These are phyloP conservation scores for Pythium folliculosum DNA, from an alignment of 352 stramenopile genomes.

Conservation along the genomic window DNA sequence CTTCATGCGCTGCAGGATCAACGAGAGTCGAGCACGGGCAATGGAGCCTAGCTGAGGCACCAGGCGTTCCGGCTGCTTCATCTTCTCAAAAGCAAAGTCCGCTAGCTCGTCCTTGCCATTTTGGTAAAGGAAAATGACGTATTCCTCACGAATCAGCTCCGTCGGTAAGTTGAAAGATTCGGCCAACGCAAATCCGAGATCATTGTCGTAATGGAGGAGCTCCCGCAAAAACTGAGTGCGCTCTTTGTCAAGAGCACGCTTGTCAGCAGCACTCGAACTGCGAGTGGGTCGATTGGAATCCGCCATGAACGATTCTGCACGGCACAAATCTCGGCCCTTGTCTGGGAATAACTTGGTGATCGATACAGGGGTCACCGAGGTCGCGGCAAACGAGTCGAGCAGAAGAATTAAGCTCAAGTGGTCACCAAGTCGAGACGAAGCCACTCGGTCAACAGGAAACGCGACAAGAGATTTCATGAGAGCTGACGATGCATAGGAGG, in stretches of 20 bases:
- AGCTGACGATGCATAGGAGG: constrained; percentile 43
- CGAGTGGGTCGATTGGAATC: background rate
- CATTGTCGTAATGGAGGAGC: constrained; percentile 67
- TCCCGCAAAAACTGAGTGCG: constrained; percentile 71
- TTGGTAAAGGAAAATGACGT: constrained; percentile 83
- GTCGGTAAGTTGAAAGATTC: constrained; percentile 76
- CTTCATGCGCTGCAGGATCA: constrained; percentile 83
- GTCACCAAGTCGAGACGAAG: constrained; percentile 43
- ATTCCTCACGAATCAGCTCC: constrained; percentile 75
- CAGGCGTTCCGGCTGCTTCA: constrained; percentile 65
- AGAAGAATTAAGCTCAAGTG: constrained; percentile 79
- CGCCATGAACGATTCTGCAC: constrained; percentile 55
- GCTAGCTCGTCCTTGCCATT: constrained; percentile 66
- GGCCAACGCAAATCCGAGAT: constrained; percentile 60
- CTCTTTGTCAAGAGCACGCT: constrained; percentile 40
- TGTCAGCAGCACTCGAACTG: constrained; percentile 19
- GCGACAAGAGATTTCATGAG: constrained; percentile 48
- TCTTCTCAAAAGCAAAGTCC: constrained; percentile 73
- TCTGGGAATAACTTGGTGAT: constrained; percentile 65
- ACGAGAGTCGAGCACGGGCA: constrained; percentile 61
- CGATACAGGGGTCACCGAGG: constrained; percentile 65
- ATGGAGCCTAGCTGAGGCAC: constrained; percentile 63
- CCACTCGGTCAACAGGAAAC: constrained; percentile 48
- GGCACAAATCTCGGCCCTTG: constrained; percentile 54
- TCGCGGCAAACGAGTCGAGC: constrained; percentile 80